Evolutionary conservation across 129 eudicot species (phyloP), one percentile per base, ranked within the genome.

Genomic region (Lactuca saligna): DNA sequence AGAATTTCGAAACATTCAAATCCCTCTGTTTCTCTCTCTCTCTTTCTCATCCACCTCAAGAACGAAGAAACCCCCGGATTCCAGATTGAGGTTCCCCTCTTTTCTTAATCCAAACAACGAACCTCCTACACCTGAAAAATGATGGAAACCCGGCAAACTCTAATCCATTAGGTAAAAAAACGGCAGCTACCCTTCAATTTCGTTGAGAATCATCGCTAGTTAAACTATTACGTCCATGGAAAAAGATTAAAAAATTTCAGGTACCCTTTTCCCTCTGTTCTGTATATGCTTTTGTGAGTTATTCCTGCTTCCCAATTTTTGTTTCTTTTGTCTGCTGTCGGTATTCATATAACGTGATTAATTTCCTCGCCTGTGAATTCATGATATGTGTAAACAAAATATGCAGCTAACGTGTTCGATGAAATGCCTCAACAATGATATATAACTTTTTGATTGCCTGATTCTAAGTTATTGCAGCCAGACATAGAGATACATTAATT

Each of bases 31-130:
- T 62, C 20, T 62, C 20, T 62, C 66, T 61, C 46, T 32, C 42
- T 34, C 65, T 34, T 17, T 60, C 39, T 67, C 59, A 15, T 20
- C 17, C 29, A 44, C 54, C 37, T 63, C 69, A 63, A 63, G 54
- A 65, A 50, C 16, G 60, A 50, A n/a, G 55, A 66, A 16, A 67
- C 54, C 72, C 71, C 61, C 31, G 51, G 16, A 67, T 67, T 67
- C 72, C 72, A 53, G 33, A 50, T 67, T 53, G 61, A 49, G 60
- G 12, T 67, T 53, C 72, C 72, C 20, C 33, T 17, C 17, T 37
- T 6, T 10, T 35, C 57, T 68, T 54, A 8, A 68, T 35, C 66
- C 32, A 61, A 61, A 15, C 4, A 61, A 61, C 20, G 66, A 8
- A 16, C 49, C 13, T 61, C 41, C 73, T 42, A 15, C 72, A 34